Evolutionary conservation across 805 yeast genomes (phyloP), one percentile per base, ranked within the genome.

Genomic region (Pichia gijzeniarum): DNA sequence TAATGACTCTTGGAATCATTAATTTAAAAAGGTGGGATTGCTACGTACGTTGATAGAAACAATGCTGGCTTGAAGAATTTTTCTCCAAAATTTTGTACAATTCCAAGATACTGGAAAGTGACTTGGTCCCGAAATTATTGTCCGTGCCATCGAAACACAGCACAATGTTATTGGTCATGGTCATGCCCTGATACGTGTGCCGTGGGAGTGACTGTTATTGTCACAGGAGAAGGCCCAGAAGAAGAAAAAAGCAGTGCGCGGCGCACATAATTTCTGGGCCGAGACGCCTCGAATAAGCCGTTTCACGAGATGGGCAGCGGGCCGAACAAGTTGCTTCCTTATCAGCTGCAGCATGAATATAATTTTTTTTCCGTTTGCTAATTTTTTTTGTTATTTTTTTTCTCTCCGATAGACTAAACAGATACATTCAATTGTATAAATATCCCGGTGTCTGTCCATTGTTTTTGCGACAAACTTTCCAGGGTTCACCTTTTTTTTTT

Each of bases 81-180:
- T 73, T 76, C 13, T 74, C 78, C 30, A 80, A 54, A 61, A 79
- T 62, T 35, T 73, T 65, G 56, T 71, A 80, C 13, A 79, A 48
- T 52, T 74, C 76, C 37, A 80, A 58, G 1, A 76, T 74, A 52
- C 78, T 80, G 1, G 83, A 70, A 45, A 71, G 72, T 0, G 82
- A 79, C 20, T 65, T 61, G 0, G 73, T 70, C 1, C 82, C 82
- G 59, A 80, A 79, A 49, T 74, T 74, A 52, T 72, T 77, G 27
- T 68, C 73, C 0, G 85, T 80, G 1, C 85, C 85, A 64, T 80
- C 85, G 41, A 80, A 71, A 54, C 85, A 80, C 12, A 80, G 57
- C 1, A 80, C 62, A 20, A 80, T 61, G 50, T 73, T 77, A 56
- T 71, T 74, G 6, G 33, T 10, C 28, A 25, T 19, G 14, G 22